Percentiles rank a stretch among this genome's conserved stretches.
Evolutionary conservation across 2,329 filamentous ascomycete genomes (phyloP).

Genomic region (Cladorrhinum sp.): DNA sequence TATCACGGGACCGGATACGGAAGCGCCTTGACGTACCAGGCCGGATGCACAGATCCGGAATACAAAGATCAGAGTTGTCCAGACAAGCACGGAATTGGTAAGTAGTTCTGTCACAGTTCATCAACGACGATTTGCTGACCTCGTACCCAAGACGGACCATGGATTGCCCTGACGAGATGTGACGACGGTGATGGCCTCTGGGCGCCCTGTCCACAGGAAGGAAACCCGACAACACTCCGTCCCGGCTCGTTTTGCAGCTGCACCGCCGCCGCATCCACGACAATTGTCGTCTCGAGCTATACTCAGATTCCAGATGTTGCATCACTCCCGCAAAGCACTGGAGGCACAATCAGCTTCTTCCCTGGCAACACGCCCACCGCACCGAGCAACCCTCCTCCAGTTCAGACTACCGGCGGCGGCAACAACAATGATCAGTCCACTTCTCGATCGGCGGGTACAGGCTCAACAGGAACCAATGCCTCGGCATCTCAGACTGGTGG

Average conservation of each 20-base stretch:
- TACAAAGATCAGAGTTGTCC: slow-evolving; percentile 35
- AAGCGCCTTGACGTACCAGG: slow-evolving; percentile 33
- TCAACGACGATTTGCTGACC: neutral
- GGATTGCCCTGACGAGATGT: slow-evolving; percentile 1
- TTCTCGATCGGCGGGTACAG: neutral
- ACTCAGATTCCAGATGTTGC: neutral
- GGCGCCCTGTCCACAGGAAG: slow-evolving; percentile 6
- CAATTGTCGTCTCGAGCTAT: neutral
- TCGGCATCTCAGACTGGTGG: neutral
- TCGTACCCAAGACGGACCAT: neutral
- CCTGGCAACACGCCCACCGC: neutral
- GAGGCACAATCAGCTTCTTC: slow-evolving; percentile 1
- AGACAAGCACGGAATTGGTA: slow-evolving; percentile 26
- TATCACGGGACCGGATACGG: slow-evolving; percentile 20
- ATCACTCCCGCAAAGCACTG: neutral
- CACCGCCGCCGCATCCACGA: neutral
- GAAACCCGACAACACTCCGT: slow-evolving; percentile 1
- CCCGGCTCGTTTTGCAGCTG: slow-evolving; percentile 3
- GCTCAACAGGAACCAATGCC: neutral
- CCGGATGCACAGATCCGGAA: slow-evolving; percentile 36
- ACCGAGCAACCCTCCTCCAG: neutral
- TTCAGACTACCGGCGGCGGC: slow-evolving; percentile 1
- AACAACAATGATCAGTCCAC: neutral
- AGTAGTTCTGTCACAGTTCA: neutral
- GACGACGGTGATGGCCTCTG: slow-evolving; percentile 1